Base-by-base conservation (phyloP, 164 flowering plant genomes). In the Nelumbo lutea region DNA sequence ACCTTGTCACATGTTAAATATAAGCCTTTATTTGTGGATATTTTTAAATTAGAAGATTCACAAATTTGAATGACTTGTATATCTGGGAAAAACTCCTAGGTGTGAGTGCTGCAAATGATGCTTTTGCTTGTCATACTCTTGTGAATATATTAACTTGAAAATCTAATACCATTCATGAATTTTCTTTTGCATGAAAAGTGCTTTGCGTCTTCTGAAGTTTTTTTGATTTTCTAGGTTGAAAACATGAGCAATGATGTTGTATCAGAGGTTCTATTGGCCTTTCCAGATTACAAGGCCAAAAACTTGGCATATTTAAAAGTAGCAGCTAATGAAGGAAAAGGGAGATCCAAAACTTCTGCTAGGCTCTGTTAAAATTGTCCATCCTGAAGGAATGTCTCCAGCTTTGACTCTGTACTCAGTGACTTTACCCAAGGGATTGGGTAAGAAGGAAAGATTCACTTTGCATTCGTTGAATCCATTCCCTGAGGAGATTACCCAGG, bases 401-500 rank as follows among this genome's bases (percentile, higher is more conserved):
- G 72, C 83, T 14, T 77, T 90, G 79, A 81, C 77, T 47, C 74
- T 83, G 48, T 90, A 86, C 73, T 77, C 96, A 42, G 83, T 87
- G 41, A 75, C 88, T 56, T 78, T 95, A 62, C 87, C 87, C n/a
- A 85, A 86, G 76, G 85, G 71, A 64, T 68, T 92, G 73, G 75
- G 72, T 27, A 78, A 86, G 59, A 91, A 96, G 13, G 83, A 83
- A 62, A 84, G 76, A 62, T 48, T 88, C 59, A 88, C 76, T 59
- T 66, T 95, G 76, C 92, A 90, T 73, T 45, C 81, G 7, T 67
- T 92, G 78, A 77, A 72, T 65, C 97, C 96, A 14, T 88, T 91
- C 66, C 97, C 97, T 14, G 91, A 89, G 79, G 81, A 90, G 77
- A 92, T 90, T 45, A 85, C 86, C 51, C 98, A 91, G 76, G 93